Evolutionary conservation across 768 basidiomycete genomes (phyloP), one percentile per base, ranked within the genome.

Genomic region (Pisolithus albus): DNA sequence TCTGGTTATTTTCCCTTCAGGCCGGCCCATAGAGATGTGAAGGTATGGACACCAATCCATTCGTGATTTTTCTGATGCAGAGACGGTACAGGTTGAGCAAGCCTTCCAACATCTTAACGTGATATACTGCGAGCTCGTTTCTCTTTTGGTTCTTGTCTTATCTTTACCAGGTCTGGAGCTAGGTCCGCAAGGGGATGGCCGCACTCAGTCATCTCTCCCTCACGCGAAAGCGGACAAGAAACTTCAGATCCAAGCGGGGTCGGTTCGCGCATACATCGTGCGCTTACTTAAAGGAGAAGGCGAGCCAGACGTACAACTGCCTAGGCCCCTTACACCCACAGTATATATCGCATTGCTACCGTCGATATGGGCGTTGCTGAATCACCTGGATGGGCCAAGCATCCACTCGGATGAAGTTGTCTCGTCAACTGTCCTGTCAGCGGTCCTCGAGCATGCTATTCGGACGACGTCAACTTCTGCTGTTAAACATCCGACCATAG

Each of bases 1-100:
- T 67, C 81, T 5, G 74, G 84, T 3, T 92, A 92, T 67, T 96
- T 98, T 64, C 94, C 94, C 1, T 92, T 92, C 66, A 65, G 61
- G 39, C 66, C 70, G 65, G 72, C 54, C 68, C 72, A 66, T 52
- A 73, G 77, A 42, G 84, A 88, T 61, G 73, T 77, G 55, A 84
- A 84, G 76, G 88, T 52, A 32, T 50, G 50, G 16, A 24, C 7
- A 32, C 30, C 46, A 6, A 46, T 24, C 47, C 38, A 24, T 5
- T 42, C 38, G 5, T 39, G 40, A 21, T 8, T 19, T 23, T 52
- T 46, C 30, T 41, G 34, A 52, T 48, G 56, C 36, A 57, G 38
- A 46, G n/a, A 23, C 46, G 46, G 44, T 38, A 30, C 57, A 89
- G 88, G 60, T 77, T 47, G 86, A 86, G 59, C 79, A 83, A 63